Percentiles rank a stretch among this genome's conserved stretches.
Conservation (phyloP, 2,329 filamentous ascomycete genomes). For the Onygenales sp. region DNA sequence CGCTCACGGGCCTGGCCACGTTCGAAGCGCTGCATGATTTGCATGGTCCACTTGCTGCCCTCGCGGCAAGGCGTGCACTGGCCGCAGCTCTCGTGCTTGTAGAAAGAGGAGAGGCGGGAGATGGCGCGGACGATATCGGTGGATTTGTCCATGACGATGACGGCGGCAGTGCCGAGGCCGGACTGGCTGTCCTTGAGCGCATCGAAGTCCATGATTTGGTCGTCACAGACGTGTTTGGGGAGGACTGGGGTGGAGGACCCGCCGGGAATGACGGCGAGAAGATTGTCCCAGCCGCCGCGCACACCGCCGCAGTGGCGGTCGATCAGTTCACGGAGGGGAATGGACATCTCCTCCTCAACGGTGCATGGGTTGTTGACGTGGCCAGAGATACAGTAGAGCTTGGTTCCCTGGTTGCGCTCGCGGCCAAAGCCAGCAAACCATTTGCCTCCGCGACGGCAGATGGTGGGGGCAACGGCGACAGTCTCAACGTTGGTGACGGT, state of each 20-base stretch:
- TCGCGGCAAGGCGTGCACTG: conserved; percentile 99
- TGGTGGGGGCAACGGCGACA: conserved; percentile 87
- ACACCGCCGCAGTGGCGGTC: conserved; percentile 98
- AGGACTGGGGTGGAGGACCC: conserved; percentile 95
- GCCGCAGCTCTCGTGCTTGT: conserved; percentile 95
- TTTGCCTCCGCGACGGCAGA: conserved; percentile 78
- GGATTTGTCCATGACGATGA: conserved; percentile 99
- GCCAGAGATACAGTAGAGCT: conserved; percentile 96
- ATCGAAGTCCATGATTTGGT: conserved; percentile 98
- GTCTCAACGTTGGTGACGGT: conserved; percentile 99
- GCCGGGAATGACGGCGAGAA: conserved; percentile 88
- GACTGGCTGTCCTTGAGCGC: conserved; percentile 96
- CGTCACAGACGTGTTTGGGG: conserved; percentile 79
- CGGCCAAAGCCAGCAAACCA: conserved; percentile 95
- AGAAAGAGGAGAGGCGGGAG: conserved; percentile 87
- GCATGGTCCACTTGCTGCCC: conserved; percentile 97
- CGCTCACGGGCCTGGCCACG: conserved; percentile 77
- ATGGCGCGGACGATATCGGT: conserved; percentile 94
- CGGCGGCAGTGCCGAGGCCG: conserved; percentile 90
- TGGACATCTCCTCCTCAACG: conserved; percentile 99
- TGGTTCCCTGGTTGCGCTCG: conserved; percentile 92
- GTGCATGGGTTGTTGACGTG: conserved; percentile 98
- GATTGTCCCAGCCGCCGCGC: conserved; percentile 93
- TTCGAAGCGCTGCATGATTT: conserved; percentile 97
- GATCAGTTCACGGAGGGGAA: conserved; percentile 88